Evolutionary conservation across 352 stramenopile species (phyloP).

Genomic region (Peronosclerospora sorghi): DNA sequence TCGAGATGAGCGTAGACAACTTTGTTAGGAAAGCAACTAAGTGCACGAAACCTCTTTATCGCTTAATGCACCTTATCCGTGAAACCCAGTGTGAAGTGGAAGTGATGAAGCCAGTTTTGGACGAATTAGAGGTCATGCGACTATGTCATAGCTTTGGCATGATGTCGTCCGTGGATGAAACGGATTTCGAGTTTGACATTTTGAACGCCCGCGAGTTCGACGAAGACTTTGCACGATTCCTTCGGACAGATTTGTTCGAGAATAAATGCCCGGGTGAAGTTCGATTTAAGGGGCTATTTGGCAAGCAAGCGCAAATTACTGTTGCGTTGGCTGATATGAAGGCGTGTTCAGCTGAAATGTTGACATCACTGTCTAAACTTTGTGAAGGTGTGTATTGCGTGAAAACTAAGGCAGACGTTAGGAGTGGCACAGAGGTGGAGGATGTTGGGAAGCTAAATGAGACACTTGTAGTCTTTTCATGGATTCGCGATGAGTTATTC

Average conservation of each 20-base stretch:
- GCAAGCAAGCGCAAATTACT: constrained; percentile 41
- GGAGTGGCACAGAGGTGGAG: neutral
- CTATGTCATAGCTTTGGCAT: constrained; percentile 44
- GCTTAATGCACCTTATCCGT: neutral
- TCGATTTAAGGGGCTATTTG: constrained; percentile 35
- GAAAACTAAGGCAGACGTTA: constrained; percentile 4
- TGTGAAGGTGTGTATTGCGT: constrained; percentile 53
- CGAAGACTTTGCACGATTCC: constrained; percentile 48
- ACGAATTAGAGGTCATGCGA: constrained; percentile 61
- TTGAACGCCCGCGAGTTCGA: constrained; percentile 46
- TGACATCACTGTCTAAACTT: constrained; percentile 10
- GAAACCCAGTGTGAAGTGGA: constrained; percentile 34
- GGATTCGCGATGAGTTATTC: constrained; percentile 44
- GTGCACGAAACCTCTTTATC: neutral
- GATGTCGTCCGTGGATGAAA: constrained; percentile 30
- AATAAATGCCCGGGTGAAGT: constrained; percentile 7
- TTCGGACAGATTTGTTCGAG: constrained; percentile 37
- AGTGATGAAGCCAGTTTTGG: constrained; percentile 58
- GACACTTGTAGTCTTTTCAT: constrained; percentile 47
- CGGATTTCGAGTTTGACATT: constrained; percentile 39
- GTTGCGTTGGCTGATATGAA: constrained; percentile 23
- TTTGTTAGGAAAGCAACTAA: neutral
- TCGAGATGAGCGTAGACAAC: neutral
- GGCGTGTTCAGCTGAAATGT: constrained; percentile 24
- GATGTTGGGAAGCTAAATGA: neutral